Evolutionary conservation across 2,329 filamentous ascomycete species (phyloP).

Genomic region (Talaromyces albobiverticillius): DNA sequence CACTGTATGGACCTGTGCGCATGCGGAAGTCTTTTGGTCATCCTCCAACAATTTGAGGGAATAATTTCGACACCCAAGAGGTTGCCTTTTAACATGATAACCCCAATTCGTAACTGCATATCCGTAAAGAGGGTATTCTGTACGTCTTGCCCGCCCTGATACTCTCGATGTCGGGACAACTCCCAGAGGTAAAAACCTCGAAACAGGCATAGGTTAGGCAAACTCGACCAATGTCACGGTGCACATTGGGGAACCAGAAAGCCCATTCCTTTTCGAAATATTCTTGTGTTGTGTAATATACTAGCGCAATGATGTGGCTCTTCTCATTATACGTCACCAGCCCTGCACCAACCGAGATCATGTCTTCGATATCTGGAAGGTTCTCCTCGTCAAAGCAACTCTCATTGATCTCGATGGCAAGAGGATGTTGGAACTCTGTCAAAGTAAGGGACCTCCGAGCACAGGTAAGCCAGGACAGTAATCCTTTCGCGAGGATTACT

Average conservation of each 20-base stretch:
- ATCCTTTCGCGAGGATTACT: constrained; percentile 35
- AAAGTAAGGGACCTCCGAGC: constrained; percentile 33
- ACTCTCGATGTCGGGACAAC: background rate
- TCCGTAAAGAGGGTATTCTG: constrained; percentile 16
- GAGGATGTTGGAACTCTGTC: constrained; percentile 41
- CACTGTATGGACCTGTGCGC: background rate
- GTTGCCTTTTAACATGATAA: constrained; percentile 13
- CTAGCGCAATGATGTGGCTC: constrained; percentile 28
- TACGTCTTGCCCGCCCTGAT: no score
- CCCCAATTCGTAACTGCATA: constrained; percentile 20
- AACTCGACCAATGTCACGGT: constrained; percentile 15
- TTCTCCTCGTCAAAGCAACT: constrained; percentile 34
- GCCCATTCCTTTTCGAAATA: constrained; percentile 23
- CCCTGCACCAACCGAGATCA: constrained; percentile 30
- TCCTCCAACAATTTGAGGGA: background rate
- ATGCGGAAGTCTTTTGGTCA: background rate
- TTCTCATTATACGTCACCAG: constrained; percentile 30
- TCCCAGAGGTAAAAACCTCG: constrained; percentile 12
- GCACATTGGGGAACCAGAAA: constrained; percentile 18
- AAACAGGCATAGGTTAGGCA: constrained; percentile 23
- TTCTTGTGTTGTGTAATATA: constrained; percentile 33
- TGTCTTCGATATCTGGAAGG: constrained; percentile 26
- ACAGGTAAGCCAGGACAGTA: constrained; percentile 42
- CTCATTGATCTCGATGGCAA: constrained; percentile 36
- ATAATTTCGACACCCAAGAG: background rate